These are phyloP conservation scores for Xylariaceae sp. DNA, from an alignment of 2,329 filamentous ascomycete species.

Conservation along the genomic window DNA sequence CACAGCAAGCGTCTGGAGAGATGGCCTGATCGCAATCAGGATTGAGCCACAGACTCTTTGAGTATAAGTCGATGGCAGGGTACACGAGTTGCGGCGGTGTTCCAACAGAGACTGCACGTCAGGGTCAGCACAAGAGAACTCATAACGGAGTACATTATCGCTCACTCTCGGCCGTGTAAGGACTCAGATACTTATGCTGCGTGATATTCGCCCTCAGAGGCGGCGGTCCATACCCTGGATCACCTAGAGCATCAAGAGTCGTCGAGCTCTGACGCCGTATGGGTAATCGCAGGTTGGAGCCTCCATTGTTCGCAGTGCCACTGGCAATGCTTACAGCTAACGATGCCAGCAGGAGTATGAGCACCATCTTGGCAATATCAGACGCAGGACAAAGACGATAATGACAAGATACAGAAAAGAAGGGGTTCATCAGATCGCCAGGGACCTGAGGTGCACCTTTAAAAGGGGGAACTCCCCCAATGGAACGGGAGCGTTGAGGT, in stretches of 20 bases:
- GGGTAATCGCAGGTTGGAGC: conserved; percentile 11
- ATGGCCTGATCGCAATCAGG: conserved; percentile 15
- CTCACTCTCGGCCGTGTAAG: conserved; percentile 20
- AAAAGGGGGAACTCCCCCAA: neutral
- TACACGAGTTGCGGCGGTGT: conserved; percentile 17
- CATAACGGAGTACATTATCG: neutral
- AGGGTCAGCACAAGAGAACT: conserved; percentile 1
- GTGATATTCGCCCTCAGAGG: conserved; percentile 14
- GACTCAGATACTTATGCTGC: conserved; percentile 17
- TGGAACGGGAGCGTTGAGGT: neutral
- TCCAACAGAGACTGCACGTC: conserved; percentile 15
- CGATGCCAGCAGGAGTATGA: conserved; percentile 7
- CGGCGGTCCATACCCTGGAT: conserved; percentile 10
- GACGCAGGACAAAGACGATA: neutral
- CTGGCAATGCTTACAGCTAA: conserved; percentile 8
- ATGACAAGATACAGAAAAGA: neutral
- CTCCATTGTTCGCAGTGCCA: conserved; percentile 3
- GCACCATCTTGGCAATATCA: conserved; percentile 7
- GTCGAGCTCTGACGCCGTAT: conserved; percentile 3
- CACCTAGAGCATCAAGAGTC: conserved; percentile 6
- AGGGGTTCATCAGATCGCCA: neutral
- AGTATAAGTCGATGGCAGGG: conserved; percentile 17
- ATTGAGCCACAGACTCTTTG: conserved; percentile 20
- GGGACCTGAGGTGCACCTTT: conserved; percentile 4
- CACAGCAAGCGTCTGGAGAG: conserved; percentile 10